Base-by-base conservation (phyloP, 2,329 filamentous ascomycete genomes). In the Amauroascus niger region DNA sequence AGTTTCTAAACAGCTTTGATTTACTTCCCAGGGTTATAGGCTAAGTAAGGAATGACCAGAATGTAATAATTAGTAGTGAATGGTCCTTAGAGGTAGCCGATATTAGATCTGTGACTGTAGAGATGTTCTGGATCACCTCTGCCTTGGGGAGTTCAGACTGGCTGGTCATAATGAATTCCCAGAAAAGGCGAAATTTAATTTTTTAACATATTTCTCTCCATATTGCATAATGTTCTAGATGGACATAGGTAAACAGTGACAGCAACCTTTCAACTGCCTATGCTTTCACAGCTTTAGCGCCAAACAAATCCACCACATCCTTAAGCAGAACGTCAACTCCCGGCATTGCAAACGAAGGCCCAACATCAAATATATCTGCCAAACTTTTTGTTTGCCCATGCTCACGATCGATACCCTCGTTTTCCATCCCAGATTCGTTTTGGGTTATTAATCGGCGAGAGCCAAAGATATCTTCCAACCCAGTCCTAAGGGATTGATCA, bases 331-430 rank as follows among this genome's bases (percentile, higher is more conserved):
- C 62, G 20, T 64, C 64, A 51, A 70, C 64, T 47, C 65, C 62
- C 28, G 70, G 69, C 53, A 71, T 57, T 45, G 66, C 65, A 60
- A 69, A 72, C 6, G 70, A 64, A 37, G 69, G 67, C 14, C 63
- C 64, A 30, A 67, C 62, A 46, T 66, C 65, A 58, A 72, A 72
- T 6, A 72, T 65, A 57, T 60, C 59, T 32, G 67, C 63, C 52
- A 72, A 58, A 39, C 57, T 63, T 53, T 64, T 64, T 13, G 55
- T 52, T 13, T 52, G 40, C 40, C 41, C 54, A 33, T 20, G 37
- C 35, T 49, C 53, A 30, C 13, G 57, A 57, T 14, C 59, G 55
- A 24, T 44, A 35, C 8, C 18, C 8, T 44, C 43, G 16, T 35
- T 43, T 20, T 51, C 50, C 8, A 49, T n/a, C 13, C 50, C 43